These are phyloP conservation scores for Didymosphaeria variabile DNA, from an alignment of 2,329 filamentous ascomycete species.

Conservation along the genomic window DNA sequence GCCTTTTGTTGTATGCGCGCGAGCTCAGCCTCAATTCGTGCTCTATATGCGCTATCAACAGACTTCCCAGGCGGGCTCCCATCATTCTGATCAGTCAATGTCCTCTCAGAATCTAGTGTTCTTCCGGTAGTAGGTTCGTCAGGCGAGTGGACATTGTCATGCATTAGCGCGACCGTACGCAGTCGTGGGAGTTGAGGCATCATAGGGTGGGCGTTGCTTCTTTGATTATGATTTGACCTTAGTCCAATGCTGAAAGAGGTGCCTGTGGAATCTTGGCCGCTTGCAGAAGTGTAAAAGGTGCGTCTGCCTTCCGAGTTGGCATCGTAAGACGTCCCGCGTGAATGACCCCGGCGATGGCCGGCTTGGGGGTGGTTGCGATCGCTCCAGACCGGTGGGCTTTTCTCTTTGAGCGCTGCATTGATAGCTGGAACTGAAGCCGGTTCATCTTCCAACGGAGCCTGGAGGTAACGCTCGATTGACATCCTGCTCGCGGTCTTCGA, in stretches of 20 bases:
- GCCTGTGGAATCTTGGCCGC: slow-evolving; percentile 30
- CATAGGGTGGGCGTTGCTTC: slow-evolving; percentile 15
- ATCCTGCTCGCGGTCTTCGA: slow-evolving; percentile 31
- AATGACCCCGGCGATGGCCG: slow-evolving; percentile 16
- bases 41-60: slow-evolving; percentile 27
- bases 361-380: neutral
- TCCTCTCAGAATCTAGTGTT: slow-evolving; percentile 28
- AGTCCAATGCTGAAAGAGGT: slow-evolving; percentile 31
- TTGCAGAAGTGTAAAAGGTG: slow-evolving; percentile 36
- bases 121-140: slow-evolving; percentile 14
- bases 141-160: neutral
- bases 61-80: slow-evolving; percentile 23
- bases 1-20: slow-evolving; percentile 31
- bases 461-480: slow-evolving; percentile 39
- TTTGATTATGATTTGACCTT: slow-evolving; percentile 21
- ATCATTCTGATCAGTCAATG: slow-evolving; percentile 30
- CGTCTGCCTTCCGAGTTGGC: slow-evolving; percentile 32
- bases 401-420: slow-evolving; percentile 31
- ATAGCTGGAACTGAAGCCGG: slow-evolving; percentile 37
- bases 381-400: slow-evolving; percentile 19
- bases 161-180: neutral
- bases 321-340: slow-evolving; percentile 34
- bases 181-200: slow-evolving; percentile 15
- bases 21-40: slow-evolving; percentile 30
- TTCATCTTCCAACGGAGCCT: slow-evolving; percentile 37